Conservation (phyloP, 1,284 basidiomycete species). For the Trichosporon asahii region DNA sequence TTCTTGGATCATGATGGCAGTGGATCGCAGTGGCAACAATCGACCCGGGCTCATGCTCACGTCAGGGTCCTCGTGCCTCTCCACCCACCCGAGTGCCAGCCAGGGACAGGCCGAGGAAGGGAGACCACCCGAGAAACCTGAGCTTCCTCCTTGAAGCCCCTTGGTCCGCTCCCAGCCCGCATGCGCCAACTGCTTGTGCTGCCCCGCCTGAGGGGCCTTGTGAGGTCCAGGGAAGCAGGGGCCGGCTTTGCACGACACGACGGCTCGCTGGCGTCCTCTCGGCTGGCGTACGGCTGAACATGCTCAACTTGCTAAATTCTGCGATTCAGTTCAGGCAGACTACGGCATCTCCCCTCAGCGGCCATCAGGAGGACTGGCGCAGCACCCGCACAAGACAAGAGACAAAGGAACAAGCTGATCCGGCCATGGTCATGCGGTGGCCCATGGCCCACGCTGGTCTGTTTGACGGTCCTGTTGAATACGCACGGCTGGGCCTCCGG, state of each 20-base stretch:
- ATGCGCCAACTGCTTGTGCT: neutral
- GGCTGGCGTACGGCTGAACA: neutral
- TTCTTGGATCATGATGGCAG: neutral
- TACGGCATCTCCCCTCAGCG: neutral
- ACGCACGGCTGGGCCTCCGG: neutral
- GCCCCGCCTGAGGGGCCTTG: neutral
- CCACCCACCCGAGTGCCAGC: neutral
- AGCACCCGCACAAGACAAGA: neutral
- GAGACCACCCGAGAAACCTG: neutral
- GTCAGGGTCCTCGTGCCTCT: neutral
- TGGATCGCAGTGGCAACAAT: constrained; percentile 4
- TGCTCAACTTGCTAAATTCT: neutral
- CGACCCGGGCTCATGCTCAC: constrained; percentile 2
- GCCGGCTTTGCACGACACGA: neutral
- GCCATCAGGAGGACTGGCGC: neutral
- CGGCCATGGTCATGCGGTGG: neutral
- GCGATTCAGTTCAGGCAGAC: neutral
- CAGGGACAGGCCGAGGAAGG: constrained; percentile 8
- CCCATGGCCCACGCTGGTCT: neutral
- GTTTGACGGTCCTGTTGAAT: neutral
- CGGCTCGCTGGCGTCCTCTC: neutral
- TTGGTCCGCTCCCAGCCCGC: neutral
- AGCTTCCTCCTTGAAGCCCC: neutral
- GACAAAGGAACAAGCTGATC: neutral
- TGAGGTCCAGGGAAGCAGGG: neutral